Evolutionary conservation across 2,329 filamentous ascomycete genomes (phyloP).

Genomic region (Laburnicola sp.): DNA sequence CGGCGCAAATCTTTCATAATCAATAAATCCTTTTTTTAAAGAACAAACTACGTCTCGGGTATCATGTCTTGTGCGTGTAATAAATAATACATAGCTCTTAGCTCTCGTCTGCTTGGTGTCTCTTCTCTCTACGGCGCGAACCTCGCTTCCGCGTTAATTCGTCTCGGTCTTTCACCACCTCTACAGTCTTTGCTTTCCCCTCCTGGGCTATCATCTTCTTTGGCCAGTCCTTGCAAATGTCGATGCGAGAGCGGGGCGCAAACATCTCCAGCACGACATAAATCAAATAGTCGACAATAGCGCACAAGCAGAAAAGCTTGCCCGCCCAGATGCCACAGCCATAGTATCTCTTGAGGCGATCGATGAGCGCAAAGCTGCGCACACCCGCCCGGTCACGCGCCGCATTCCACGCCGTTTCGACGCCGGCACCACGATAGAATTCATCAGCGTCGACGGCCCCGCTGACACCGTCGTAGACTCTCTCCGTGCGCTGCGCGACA

Average conservation of each 20-base stretch:
- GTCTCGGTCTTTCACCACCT: conserved; percentile 13
- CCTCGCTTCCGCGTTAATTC: conserved; percentile 32
- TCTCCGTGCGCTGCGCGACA: conserved; percentile 88
- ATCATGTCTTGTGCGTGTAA: not conserved
- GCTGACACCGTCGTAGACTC: conserved; percentile 91
- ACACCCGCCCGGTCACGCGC: conserved; percentile 69
- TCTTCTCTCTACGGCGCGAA: conserved; percentile 31
- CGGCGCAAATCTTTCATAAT: too few relatives aligned
- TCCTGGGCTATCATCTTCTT: conserved; percentile 61
- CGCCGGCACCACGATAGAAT: conserved; percentile 85
- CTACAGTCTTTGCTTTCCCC: conserved; percentile 18
- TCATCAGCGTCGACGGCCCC: conserved; percentile 83
- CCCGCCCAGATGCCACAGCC: conserved; percentile 98
- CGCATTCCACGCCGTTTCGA: too few relatives aligned
- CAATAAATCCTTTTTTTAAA: too few relatives aligned
- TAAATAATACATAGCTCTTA: conserved; percentile 13
- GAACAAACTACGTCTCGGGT: too few relatives aligned
- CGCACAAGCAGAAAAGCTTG: conserved; percentile 93
- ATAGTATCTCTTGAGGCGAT: conserved; percentile 93
- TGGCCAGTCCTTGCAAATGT: conserved; percentile 90
- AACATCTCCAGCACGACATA: conserved; percentile 86
- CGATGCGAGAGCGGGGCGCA: conserved; percentile 82
- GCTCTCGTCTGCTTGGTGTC: conserved; percentile 23
- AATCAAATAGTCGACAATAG: conserved; percentile 89
- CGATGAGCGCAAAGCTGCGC: conserved; percentile 89